Evolutionary conservation across 208 protist species (phyloP).

Genomic region (Trichomonas vaginalis): DNA sequence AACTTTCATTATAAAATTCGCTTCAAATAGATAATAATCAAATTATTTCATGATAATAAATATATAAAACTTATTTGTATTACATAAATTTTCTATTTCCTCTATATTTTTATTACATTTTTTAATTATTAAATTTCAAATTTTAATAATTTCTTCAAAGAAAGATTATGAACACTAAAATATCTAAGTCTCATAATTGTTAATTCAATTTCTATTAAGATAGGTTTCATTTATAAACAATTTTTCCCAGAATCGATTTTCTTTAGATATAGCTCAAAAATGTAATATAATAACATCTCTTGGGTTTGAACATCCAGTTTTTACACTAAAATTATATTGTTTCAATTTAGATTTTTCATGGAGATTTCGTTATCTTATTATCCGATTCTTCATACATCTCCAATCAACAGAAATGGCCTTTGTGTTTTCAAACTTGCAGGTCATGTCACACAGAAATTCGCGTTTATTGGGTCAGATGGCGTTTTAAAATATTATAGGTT

Average conservation of each 20-base stretch:
- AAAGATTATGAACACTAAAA: not conserved
- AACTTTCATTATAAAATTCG: too few relatives aligned
- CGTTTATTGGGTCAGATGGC: not conserved
- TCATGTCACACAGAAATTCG: not conserved
- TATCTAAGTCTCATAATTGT: not conserved
- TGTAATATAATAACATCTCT: not conserved
- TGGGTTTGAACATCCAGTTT: not conserved
- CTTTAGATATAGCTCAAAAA: not conserved
- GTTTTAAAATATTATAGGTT: not conserved
- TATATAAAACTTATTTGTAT: too few relatives aligned
- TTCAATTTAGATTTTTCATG: not conserved
- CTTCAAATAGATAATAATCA: too few relatives aligned
- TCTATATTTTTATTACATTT: not conserved
- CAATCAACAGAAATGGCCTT: not conserved
- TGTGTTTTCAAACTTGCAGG: not conserved
- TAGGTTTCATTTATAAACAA: not conserved
- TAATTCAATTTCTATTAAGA: not conserved
- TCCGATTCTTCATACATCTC: not conserved
- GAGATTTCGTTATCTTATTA: constrained; percentile 5
- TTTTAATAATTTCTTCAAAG: not conserved
- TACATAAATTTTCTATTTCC: not conserved
- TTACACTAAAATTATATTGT: not conserved
- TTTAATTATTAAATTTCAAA: not conserved
- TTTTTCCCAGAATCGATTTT: not conserved
- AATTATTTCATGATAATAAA: too few relatives aligned